phyloP scores from a whole-genome alignment of 2,329 filamentous ascomycete genomes.

The Aspergillus novofumigatus region DNA sequence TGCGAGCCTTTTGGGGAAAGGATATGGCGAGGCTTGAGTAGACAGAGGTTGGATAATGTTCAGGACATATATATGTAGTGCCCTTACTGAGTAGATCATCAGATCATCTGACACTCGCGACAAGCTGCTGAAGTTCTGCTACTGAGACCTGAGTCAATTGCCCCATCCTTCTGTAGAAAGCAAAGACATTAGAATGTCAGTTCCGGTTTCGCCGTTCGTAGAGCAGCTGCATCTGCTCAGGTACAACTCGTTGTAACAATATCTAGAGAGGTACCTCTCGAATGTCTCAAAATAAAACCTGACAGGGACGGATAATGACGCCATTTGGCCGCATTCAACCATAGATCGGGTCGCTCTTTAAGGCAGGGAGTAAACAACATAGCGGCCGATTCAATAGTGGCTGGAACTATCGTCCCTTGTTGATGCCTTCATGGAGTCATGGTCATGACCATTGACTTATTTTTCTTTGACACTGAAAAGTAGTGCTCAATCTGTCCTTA shows the following conservation, averaged over 20 bases:
- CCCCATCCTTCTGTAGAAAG: neutral
- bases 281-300: neutral
- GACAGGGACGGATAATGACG: neutral
- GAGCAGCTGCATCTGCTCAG: too few species aligned
- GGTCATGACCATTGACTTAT: neutral
- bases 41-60: too few species aligned
- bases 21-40: too few species aligned
- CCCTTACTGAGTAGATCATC: neutral
- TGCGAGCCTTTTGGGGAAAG: too few species aligned
- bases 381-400: neutral
- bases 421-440: conserved; percentile 12
- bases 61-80: too few species aligned
- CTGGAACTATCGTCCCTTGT: neutral
- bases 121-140: neutral
- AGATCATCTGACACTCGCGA: neutral
- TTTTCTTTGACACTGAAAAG: neutral
- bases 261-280: too few species aligned
- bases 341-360: neutral
- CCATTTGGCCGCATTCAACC: neutral
- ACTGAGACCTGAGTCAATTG: neutral
- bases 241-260: neutral
- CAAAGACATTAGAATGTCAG: neutral
- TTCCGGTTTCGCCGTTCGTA: neutral
- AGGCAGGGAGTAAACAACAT: neutral
- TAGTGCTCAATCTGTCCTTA: neutral